phyloP scores from a whole-genome alignment of 768 basidiomycete genomes.

The Lentinula detonsa region DNA sequence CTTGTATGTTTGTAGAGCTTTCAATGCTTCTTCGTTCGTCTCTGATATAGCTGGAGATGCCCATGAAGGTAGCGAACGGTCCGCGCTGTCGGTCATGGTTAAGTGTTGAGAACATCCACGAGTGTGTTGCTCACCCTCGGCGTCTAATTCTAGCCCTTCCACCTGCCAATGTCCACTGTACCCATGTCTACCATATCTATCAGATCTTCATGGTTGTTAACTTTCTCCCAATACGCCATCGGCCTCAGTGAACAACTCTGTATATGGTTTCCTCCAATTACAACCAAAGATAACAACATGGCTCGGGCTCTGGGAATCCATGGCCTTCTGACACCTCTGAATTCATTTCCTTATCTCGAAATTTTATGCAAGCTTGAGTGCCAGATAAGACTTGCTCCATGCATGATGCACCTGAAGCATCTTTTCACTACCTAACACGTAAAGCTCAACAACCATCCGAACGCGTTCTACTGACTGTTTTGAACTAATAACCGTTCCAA shows the following conservation, averaged over 20 bases:
- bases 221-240: no score
- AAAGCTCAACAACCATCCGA: no score
- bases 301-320: not conserved
- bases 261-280: no score
- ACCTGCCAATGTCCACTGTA: no score
- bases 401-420: not conserved
- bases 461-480: no score
- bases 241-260: no score
- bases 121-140: not conserved
- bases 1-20: conserved; percentile 81
- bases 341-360: not conserved
- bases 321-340: not conserved
- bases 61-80: conserved; percentile 27
- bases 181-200: no score
- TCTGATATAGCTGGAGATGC: conserved; percentile 23
- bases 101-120: not conserved
- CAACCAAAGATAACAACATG: no score
- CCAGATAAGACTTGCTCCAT: not conserved
- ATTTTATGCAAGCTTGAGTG: not conserved
- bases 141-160: not conserved
- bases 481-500: not conserved
- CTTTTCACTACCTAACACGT: not conserved
- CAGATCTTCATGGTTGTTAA: no score
- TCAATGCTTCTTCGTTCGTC: conserved; percentile 43
- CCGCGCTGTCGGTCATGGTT: conserved; percentile 18